Base-by-base conservation (phyloP, 108 stramenopile species). In the Conticribra weissflogii region DNA sequence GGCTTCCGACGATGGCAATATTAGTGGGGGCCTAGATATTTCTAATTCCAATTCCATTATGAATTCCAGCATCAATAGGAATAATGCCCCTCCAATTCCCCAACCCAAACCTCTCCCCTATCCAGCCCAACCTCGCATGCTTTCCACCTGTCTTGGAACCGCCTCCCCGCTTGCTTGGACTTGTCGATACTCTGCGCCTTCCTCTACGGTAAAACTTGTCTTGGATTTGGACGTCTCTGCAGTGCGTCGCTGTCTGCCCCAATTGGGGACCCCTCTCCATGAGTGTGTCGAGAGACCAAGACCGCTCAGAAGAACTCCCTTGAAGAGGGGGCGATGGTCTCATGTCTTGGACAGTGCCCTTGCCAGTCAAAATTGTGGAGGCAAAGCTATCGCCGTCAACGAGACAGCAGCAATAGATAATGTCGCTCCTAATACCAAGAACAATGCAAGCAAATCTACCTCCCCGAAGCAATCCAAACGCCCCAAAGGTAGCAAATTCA, bases 221-320 rank as follows among this genome's bases (percentile, higher is more conserved):
- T 33, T 90, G 14, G 61, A 85, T 28, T 72, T 80, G 2, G 70
- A 76, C 22, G 76, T 79, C 3, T 14, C 32, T 32, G 67, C 86
- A 34, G 54, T 90, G 15, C 67, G 85, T 15, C 74, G 76, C 12
- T 71, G 83, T 23, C 48, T 90, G 62, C 85, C 84, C 54, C 75
- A 85, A 7, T 48, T 86, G 63, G 90, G 90, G 3, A 88, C 90
- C 9, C 90, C 90, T 3, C 54, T 91, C 25, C 90, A 91, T 59
- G 90, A 91, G 66, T 87, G 25, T 79, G 82, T 69, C 85, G 87
- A 34, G 52, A 79, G 58, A 59, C 81, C 49, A 72, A 71, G 48
- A 51, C 81, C 27, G 41, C 63, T 46, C 59, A 72, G 61, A 15
- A 72, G 32, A 53, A 60, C 68, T 34, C 74, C 71, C 36, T 34